Percentiles rank a stretch among this genome's conserved stretches.
Conservation (phyloP, 495 filamentous ascomycete genomes). For the Parathielavia hyrcaniae region DNA sequence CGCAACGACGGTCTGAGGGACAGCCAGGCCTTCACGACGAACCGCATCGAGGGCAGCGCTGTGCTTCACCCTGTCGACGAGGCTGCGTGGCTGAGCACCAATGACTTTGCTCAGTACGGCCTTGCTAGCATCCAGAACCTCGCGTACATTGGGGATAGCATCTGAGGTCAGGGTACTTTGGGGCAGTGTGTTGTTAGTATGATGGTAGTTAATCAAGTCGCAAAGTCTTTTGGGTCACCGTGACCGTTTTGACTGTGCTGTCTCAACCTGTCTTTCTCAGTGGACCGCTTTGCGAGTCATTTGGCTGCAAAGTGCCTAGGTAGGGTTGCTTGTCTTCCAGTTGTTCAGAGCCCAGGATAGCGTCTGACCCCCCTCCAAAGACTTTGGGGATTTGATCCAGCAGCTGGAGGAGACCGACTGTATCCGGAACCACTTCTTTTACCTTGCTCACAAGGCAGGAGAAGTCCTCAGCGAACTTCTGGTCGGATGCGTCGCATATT, state of each 20-base stretch:
- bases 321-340: background rate
- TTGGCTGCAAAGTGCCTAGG: no score
- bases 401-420: background rate
- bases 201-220: no score
- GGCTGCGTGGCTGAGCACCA: slow-evolving; percentile 2
- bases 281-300: no score
- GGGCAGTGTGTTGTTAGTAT: background rate
- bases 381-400: background rate
- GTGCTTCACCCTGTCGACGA: background rate
- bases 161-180: background rate
- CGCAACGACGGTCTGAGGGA: slow-evolving; percentile 1
- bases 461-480: background rate
- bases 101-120: background rate
- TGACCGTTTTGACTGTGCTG: no score
- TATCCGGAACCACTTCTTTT: background rate
- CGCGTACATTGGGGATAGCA: background rate
- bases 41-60: background rate
- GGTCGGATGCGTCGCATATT: slow-evolving; percentile 12
- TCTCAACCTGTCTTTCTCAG: no score
- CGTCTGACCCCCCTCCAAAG: background rate
- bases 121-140: slow-evolving; percentile 3
- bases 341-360: background rate
- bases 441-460: background rate
- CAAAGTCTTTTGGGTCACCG: no score
- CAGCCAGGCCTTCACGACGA: background rate